Conservation (phyloP, 257 asterid genomes). For the Solanum virginianum region DNA sequence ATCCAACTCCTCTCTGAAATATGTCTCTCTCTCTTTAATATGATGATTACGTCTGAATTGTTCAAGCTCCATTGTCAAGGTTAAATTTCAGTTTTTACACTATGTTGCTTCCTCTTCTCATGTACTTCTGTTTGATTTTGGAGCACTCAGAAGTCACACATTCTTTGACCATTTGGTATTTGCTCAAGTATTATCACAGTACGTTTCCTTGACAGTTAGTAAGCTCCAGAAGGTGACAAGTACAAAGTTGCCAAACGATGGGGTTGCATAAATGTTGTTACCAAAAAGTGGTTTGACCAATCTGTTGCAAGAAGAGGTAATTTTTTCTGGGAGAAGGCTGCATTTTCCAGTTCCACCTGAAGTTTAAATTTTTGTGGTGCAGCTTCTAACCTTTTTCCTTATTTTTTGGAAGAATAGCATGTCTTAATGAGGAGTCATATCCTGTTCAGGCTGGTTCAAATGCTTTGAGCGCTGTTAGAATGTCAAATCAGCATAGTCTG, state of each 20-base stretch:
- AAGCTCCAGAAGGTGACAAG: slow-evolving; percentile 90
- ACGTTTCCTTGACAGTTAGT: slow-evolving; percentile 49
- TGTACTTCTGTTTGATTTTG: background rate
- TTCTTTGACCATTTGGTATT: background rate
- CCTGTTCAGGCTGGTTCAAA: slow-evolving; percentile 56
- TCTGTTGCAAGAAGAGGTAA: slow-evolving; percentile 86
- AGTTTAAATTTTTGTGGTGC: slow-evolving; percentile 1
- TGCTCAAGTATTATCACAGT: background rate
- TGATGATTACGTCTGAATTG: background rate
- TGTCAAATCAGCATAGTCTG: slow-evolving; percentile 34
- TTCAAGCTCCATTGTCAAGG: background rate
- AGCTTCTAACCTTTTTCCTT: slow-evolving; percentile 17
- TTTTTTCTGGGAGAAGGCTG: slow-evolving; percentile 5
- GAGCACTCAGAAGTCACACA: background rate
- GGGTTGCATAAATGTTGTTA: slow-evolving; percentile 58
- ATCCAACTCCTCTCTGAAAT: background rate
- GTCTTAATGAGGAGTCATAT: slow-evolving; percentile 83
- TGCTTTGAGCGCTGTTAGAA: slow-evolving; percentile 30
- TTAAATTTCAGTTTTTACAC: background rate
- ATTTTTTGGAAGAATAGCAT: slow-evolving; percentile 40
- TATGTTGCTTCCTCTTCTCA: background rate
- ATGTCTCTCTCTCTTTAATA: background rate
- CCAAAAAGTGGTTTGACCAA: slow-evolving; percentile 79
- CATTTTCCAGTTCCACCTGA: slow-evolving; percentile 5
- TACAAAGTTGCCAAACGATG: slow-evolving; percentile 82